phyloP scores from a whole-genome alignment of 208 protist genomes.

The Willaertia magna region DNA sequence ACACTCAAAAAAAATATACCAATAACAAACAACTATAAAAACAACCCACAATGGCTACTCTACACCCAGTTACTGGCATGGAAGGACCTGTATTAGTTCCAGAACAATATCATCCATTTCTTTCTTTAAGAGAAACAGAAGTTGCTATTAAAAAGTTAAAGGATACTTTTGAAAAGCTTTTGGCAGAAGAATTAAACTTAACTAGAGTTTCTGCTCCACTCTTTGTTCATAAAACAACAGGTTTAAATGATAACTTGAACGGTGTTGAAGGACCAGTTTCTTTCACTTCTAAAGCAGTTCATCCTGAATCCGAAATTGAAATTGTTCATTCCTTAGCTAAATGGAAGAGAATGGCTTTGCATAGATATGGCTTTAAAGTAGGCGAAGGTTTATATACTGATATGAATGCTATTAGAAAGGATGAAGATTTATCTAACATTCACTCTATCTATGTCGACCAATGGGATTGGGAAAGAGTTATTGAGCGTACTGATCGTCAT shows the following conservation, averaged over 20 bases:
- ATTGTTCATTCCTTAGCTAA: conserved; percentile 76
- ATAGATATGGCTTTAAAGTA: conserved; percentile 52
- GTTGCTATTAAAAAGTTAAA: conserved; percentile 46
- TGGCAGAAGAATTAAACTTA: conserved; percentile 51
- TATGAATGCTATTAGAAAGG: conserved; percentile 65
- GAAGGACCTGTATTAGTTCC: no score
- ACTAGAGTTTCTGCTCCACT: conserved; percentile 57
- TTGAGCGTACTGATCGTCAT: conserved; percentile 42
- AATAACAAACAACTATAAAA: no score
- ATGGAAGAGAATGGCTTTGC: conserved; percentile 70
- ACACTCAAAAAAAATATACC: no score
- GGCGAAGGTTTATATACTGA: conserved; percentile 59
- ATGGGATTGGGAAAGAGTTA: conserved; percentile 76
- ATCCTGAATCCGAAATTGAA: conserved; percentile 52
- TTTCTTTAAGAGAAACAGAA: conserved; percentile 9
- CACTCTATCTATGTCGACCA: conserved; percentile 77
- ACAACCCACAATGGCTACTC: no score
- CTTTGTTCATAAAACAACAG: conserved; percentile 55
- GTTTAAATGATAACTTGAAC: conserved; percentile 70
- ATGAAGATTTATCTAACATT: conserved; percentile 64
- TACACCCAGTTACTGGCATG: no score
- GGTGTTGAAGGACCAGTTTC: conserved; percentile 66
- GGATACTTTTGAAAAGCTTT: conserved; percentile 46
- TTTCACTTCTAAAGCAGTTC: conserved; percentile 59
- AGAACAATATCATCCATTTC: neutral